phyloP scores from a whole-genome alignment of 1,284 basidiomycete genomes.

The Puccinia horiana region DNA sequence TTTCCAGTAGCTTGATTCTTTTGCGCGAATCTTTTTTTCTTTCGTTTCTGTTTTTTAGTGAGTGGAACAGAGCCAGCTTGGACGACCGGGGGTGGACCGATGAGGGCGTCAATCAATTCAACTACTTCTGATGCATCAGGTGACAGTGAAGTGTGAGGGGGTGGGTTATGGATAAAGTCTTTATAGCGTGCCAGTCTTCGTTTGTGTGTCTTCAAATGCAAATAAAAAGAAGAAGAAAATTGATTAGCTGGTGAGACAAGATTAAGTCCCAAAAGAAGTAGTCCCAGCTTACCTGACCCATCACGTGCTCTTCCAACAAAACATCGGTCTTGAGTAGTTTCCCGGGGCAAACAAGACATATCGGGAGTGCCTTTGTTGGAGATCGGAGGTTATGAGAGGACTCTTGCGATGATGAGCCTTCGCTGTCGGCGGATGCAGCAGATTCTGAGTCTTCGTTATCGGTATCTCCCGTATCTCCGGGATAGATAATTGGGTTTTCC shows the following conservation, averaged over 20 bases:
- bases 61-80: constrained; percentile 9
- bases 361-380: background rate
- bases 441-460: background rate
- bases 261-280: background rate
- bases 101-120: constrained; percentile 38
- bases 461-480: background rate
- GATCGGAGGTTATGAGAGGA: background rate
- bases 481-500: constrained; percentile 17
- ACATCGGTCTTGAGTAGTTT: constrained; percentile 34
- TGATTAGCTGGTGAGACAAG: background rate
- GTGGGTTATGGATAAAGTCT: constrained; percentile 42
- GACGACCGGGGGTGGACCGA: constrained; percentile 37
- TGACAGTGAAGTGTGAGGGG: constrained; percentile 45
- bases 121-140: constrained; percentile 41
- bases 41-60: constrained; percentile 36
- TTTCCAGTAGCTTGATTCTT: background rate
- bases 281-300: constrained; percentile 8
- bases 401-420: constrained; percentile 1
- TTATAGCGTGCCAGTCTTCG: constrained; percentile 40
- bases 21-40: constrained; percentile 15
- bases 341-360: constrained; percentile 37
- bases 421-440: background rate
- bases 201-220: constrained; percentile 29
- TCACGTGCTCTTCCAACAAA: constrained; percentile 24
- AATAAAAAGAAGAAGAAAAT: background rate